Evolutionary conservation across 495 filamentous ascomycete genomes (phyloP), one percentile per base, ranked within the genome.

Genomic region (Amniculicola lignicola): DNA sequence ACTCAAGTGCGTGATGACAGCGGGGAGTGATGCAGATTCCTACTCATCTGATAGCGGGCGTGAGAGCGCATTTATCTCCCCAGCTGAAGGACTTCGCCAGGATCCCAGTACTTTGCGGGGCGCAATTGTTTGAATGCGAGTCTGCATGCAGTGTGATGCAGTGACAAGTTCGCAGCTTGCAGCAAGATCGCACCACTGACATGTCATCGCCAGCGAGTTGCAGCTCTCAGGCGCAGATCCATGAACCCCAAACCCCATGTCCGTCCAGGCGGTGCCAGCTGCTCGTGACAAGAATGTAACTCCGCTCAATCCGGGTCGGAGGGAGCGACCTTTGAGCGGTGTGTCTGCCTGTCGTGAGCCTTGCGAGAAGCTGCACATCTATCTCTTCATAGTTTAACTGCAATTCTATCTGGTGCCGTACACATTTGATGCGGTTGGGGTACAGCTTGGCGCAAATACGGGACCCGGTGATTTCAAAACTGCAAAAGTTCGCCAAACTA

Each of bases 221-320:
- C 37, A 40, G 37, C 37, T 40, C 37, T 40, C 37, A 18, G 16
- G 16, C 37, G 16, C 16, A 40, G 37, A 12, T 40, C 16, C 16
- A 16, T 40, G 37, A 40, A 40, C 37, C 37, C 37, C 37, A 40
- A 40, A 40, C 37, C 37, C 37, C 37, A 19, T 19, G 37, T 40
- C 37, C 16, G 37, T 16, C 6, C 16, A 16, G 37, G 37, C 37
- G 9, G 37, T 40, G 37, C 37, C 37, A 40, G 37, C 37, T 40
- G 37, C 37, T 40, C 9, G 37, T 40, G 37, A 40, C 16, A 40
- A 40, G 16, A 19, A 16, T 40, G 37, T 40, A 19, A 11, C 9
- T 40, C 37, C 37, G 37, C 9, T 40, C 37, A 40, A 40, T 16
- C 37, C 9, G 37, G 37, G 37, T 12, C 18, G 29, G 37, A 11